Evolutionary conservation across 441 rosid genomes (phyloP), one percentile per base, ranked within the genome.

Genomic region (Adansonia madagascariensis): DNA sequence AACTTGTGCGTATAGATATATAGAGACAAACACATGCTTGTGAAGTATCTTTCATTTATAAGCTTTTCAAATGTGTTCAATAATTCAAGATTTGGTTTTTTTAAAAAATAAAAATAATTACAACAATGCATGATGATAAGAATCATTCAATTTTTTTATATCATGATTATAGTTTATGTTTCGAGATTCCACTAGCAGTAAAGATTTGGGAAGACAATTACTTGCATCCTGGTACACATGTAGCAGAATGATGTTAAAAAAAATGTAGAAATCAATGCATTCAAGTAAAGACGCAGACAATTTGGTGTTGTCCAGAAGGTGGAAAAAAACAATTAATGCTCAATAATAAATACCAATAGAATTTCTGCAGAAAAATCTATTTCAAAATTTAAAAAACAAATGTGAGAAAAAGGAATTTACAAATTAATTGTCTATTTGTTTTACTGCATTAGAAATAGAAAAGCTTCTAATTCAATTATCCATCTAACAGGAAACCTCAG

Each of bases 91-190:
- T 17, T 8, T 15, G 20, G n/a, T 17, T 7, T 27, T 27, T 27
- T 27, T 1, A 27, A 27, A 2, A 10, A 41, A 17, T 2, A 35
- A 14, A 10, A 4, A 35, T 8, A 62, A 14, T 31, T 3, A 39
- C 22, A 64, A 39, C 2, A 43, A 65, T 9, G 27, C 15, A 17
- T 8, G 52, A 17, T 43, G 3, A 65, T 8, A 20, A 43, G 71
- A 41, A 65, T 46, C 50, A 41, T 65, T 65, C 50, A 65, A 65
- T 27, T 8, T 65, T 65, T 65, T 27, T 17, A 41, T 41, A 17
- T 43, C 71, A 65, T 43, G 3, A 57, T 57, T 8, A 57, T 57
- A 2, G 4, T 57, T 56, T 18, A 2, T 8, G 9, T 18, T 56
- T 18, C 11, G 12, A 17, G 8, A 49, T 49, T 49, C n/a, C n/a